Evolutionary conservation across 1,284 basidiomycete species (phyloP).

Genomic region (Apiotrichum gamsii): DNA sequence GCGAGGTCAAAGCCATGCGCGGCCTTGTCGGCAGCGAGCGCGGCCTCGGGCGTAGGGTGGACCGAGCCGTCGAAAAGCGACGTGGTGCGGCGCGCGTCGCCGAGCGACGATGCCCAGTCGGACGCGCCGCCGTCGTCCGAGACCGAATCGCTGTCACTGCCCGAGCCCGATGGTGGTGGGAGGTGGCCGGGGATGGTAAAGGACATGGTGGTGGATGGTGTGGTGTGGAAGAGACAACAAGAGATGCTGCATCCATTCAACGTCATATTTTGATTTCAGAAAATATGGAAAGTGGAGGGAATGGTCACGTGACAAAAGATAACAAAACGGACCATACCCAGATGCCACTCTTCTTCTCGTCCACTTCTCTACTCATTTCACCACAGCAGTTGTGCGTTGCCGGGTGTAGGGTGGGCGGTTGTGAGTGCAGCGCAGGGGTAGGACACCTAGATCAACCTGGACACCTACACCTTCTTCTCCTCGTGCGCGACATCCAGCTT

Average conservation of each 20-base stretch:
- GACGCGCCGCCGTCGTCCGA: constrained; percentile 29
- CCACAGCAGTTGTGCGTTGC: too few relatives aligned
- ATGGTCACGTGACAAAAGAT: too few relatives aligned
- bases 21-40: constrained; percentile 59
- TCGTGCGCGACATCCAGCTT: constrained; percentile 1
- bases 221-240: neutral
- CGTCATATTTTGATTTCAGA: too few relatives aligned
- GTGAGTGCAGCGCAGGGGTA: too few relatives aligned
- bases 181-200: constrained; percentile 14
- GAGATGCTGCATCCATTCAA: too few relatives aligned
- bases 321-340: too few relatives aligned
- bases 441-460: too few relatives aligned
- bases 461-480: constrained; percentile 17
- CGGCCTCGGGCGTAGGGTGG: constrained; percentile 58
- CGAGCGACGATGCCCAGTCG: constrained; percentile 41
- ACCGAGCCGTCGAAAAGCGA: constrained; percentile 73
- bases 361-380: too few relatives aligned
- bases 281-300: too few relatives aligned
- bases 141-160: constrained; percentile 16
- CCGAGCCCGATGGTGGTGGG: constrained; percentile 14
- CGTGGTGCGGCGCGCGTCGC: constrained; percentile 50
- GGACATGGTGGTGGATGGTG: constrained; percentile 10
- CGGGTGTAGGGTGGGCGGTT: too few relatives aligned
- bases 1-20: constrained; percentile 48
- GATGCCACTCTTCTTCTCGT: too few relatives aligned